These are phyloP conservation scores for Triticum monococcum DNA, from an alignment of 176 grass and related monocot species.

Conservation along the genomic window DNA sequence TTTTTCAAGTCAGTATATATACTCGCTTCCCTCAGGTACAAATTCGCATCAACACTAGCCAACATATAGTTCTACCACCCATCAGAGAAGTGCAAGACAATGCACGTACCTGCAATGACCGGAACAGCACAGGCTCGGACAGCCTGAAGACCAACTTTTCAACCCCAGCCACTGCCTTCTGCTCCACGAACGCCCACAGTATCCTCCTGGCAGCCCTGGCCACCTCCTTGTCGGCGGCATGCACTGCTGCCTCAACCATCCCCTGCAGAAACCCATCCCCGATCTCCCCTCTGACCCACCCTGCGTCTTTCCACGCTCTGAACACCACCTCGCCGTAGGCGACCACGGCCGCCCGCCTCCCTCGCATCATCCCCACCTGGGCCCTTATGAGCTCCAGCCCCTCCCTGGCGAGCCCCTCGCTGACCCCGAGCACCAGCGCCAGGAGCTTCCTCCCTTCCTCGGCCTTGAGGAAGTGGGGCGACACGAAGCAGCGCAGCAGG, in stretches of 20 bases:
- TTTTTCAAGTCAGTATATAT: not conserved
- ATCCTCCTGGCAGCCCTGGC: conserved; percentile 63
- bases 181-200: conserved; percentile 56
- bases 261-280: conserved; percentile 74
- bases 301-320: conserved; percentile 70
- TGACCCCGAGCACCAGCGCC: conserved; percentile 63
- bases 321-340: conserved; percentile 82
- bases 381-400: conserved; percentile 65
- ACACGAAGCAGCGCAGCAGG: conserved; percentile 68
- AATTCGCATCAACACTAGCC: not conserved
- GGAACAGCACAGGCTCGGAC: conserved; percentile 80
- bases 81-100: conserved; percentile 17
- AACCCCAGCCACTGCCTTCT: conserved; percentile 64
- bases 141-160: conserved; percentile 78
- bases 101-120: conserved; percentile 70
- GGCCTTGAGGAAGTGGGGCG: conserved; percentile 67
- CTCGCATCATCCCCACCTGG: conserved; percentile 59
- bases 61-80: not conserved
- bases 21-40: not conserved
- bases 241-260: conserved; percentile 66
- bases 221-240: conserved; percentile 49
- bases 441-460: conserved; percentile 76
- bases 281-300: conserved; percentile 51
- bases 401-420: conserved; percentile 62
- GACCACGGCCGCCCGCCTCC: conserved; percentile 66